phyloP scores from a whole-genome alignment of 1,284 basidiomycete genomes.

The Austropuccinia psidii region DNA sequence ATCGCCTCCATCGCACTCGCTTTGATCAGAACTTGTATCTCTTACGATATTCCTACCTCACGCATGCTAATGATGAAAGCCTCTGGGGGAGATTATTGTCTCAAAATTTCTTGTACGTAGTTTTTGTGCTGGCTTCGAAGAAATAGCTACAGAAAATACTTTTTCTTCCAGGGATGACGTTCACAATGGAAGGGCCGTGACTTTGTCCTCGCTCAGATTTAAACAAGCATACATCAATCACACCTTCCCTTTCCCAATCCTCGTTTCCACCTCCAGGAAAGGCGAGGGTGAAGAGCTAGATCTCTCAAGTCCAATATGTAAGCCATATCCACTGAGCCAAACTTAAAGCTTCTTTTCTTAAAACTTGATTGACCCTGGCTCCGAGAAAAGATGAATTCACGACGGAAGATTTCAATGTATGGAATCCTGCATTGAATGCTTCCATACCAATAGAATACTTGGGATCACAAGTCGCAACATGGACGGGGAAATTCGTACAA shows the following conservation, averaged over 20 bases:
- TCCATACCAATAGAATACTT: constrained; percentile 21
- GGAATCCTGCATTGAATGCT: constrained; percentile 24
- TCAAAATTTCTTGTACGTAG: constrained; percentile 7
- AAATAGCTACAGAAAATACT: background rate
- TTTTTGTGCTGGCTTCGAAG: background rate
- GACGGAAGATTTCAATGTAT: constrained; percentile 25
- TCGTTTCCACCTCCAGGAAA: constrained; percentile 8
- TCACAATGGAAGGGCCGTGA: background rate
- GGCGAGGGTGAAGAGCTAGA: background rate
- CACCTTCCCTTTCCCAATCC: constrained; percentile 22
- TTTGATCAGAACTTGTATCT: background rate
- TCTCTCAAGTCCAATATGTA: constrained; percentile 20
- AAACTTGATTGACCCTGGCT: background rate
- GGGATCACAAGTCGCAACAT: background rate
- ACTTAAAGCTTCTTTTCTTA: background rate
- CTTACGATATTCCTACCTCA: background rate
- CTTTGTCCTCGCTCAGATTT: constrained; percentile 26
- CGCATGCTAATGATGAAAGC: background rate
- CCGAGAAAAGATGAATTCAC: constrained; percentile 26
- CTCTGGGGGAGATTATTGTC: constrained; percentile 20
- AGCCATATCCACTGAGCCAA: background rate
- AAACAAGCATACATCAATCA: constrained; percentile 20
- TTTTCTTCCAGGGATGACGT: background rate
- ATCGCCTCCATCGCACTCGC: background rate
- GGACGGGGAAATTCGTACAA: background rate